Evolutionary conservation across 2,329 filamentous ascomycete species (phyloP).

Genomic region (Neodidymelliopsis sp.): DNA sequence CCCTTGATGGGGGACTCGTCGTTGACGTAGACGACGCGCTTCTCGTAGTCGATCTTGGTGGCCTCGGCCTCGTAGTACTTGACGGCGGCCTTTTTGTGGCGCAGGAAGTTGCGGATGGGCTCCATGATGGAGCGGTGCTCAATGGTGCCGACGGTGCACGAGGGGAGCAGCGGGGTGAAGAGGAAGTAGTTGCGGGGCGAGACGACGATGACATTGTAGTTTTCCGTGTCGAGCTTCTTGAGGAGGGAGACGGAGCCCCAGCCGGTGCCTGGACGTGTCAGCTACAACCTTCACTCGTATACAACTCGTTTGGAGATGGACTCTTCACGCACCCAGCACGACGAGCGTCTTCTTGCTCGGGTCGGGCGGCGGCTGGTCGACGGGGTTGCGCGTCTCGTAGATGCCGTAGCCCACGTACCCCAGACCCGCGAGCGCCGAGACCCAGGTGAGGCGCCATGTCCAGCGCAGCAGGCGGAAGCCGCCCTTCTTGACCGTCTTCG

Average conservation of each 20-base stretch:
- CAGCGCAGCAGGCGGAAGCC: slow-evolving; percentile 75
- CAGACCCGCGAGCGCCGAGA: slow-evolving; percentile 73
- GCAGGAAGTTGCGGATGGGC: slow-evolving; percentile 92
- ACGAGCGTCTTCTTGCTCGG: slow-evolving; percentile 96
- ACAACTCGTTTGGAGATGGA: too few species aligned
- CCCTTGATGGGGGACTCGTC: slow-evolving; percentile 96
- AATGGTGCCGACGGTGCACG: slow-evolving; percentile 95
- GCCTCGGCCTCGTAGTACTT: slow-evolving; percentile 99
- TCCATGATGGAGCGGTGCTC: slow-evolving; percentile 99
- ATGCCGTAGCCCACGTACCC: slow-evolving; percentile 81
- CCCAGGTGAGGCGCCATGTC: slow-evolving; percentile 82
- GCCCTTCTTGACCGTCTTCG: slow-evolving; percentile 52
- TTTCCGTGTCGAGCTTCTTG: slow-evolving; percentile 98
- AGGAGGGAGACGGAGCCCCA: slow-evolving; percentile 96
- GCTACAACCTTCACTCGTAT: neutral
- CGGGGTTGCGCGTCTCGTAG: slow-evolving; percentile 82
- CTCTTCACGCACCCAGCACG: slow-evolving; percentile 74
- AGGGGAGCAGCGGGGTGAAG: slow-evolving; percentile 95
- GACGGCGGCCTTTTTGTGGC: slow-evolving; percentile 90
- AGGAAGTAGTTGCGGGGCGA: slow-evolving; percentile 99
- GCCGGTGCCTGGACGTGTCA: slow-evolving; percentile 73
- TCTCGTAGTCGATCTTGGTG: slow-evolving; percentile 91
- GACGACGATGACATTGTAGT: slow-evolving; percentile 98
- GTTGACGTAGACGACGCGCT: slow-evolving; percentile 85
- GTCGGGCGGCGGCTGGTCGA: slow-evolving; percentile 79